Percentiles rank a stretch among this genome's conserved stretches.
These are phyloP conservation scores for Arachnomyces sp. DNA, from an alignment of 2,329 filamentous ascomycete species.

Conservation along the genomic window DNA sequence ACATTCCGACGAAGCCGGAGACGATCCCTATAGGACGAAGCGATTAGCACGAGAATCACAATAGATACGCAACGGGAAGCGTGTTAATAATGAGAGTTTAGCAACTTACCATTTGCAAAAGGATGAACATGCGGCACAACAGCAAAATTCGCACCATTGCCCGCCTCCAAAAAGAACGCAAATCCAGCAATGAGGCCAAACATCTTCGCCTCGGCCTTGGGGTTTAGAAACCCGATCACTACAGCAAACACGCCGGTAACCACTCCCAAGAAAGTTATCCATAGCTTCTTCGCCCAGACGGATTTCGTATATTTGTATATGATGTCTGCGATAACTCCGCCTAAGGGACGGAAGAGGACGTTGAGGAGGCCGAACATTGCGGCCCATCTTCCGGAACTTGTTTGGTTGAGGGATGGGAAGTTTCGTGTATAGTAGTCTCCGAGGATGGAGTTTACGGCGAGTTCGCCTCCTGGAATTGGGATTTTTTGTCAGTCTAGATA, in stretches of 20 bases:
- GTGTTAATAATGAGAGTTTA: not conserved
- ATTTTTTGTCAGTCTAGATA: not conserved
- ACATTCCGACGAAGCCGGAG: slow-evolving; percentile 68
- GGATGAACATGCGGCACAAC: slow-evolving; percentile 82
- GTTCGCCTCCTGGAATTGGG: slow-evolving; percentile 33
- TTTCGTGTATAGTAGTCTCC: slow-evolving; percentile 51
- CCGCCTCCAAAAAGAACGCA: slow-evolving; percentile 74
- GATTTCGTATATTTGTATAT: slow-evolving; percentile 44
- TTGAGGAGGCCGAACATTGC: slow-evolving; percentile 49
- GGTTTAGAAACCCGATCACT: slow-evolving; percentile 56
- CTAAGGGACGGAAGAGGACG: slow-evolving; percentile 39
- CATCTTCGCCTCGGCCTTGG: slow-evolving; percentile 55
- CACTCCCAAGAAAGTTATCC: slow-evolving; percentile 49
- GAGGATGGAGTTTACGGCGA: slow-evolving; percentile 53
- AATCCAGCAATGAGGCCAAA: slow-evolving; percentile 69
- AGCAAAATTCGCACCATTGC: slow-evolving; percentile 79
- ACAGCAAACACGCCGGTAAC: slow-evolving; percentile 52
- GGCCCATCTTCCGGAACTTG: slow-evolving; percentile 47
- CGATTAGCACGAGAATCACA: not conserved
- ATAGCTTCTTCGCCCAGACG: slow-evolving; percentile 58
- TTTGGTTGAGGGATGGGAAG: slow-evolving; percentile 48
- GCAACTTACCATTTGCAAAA: slow-evolving; percentile 63
- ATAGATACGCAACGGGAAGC: not conserved
- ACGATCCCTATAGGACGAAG: slow-evolving; percentile 42
- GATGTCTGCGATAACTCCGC: slow-evolving; percentile 47